A percentile compares a stretch with the other conserved stretches of the same genome.
phyloP scores from a whole-genome alignment of 2,329 filamentous ascomycete species.

The Sphaceloma murrayae region DNA sequence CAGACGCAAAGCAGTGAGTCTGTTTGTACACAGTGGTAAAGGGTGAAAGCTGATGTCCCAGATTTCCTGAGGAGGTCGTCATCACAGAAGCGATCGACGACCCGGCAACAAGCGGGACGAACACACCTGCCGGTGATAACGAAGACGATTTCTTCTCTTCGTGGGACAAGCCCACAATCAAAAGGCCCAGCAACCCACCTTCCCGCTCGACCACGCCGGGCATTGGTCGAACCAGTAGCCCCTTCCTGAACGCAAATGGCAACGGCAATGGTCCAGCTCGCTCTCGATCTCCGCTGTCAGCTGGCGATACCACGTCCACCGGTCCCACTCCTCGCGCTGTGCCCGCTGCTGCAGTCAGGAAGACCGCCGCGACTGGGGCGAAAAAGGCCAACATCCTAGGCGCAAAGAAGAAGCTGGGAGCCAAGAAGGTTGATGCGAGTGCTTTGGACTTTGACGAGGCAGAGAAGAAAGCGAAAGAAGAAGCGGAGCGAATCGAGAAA shows the following conservation, averaged over 20 bases:
- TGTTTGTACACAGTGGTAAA: background rate
- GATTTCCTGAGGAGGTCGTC: slow-evolving; percentile 75
- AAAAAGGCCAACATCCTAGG: slow-evolving; percentile 57
- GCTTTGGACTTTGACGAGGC: slow-evolving; percentile 90
- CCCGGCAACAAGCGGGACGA: slow-evolving; percentile 52
- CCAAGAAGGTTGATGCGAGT: slow-evolving; percentile 68
- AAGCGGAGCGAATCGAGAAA: slow-evolving; percentile 91
- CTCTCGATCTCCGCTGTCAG: slow-evolving; percentile 69
- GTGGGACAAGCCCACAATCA: slow-evolving; percentile 97
- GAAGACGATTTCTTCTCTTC: slow-evolving; percentile 97
- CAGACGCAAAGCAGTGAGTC: slow-evolving; percentile 74
- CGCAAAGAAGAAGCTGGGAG: slow-evolving; percentile 52
- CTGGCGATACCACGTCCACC: slow-evolving; percentile 43
- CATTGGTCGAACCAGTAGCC: slow-evolving; percentile 73
- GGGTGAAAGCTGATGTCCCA: slow-evolving; percentile 36
- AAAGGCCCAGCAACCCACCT: slow-evolving; percentile 85
- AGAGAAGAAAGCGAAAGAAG: slow-evolving; percentile 93
- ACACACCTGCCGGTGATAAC: slow-evolving; percentile 70
- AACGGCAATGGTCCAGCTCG: slow-evolving; percentile 57
- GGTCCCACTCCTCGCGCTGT: slow-evolving; percentile 53
- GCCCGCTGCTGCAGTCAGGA: slow-evolving; percentile 72
- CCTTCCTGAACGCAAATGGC: slow-evolving; percentile 66
- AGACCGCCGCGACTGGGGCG: slow-evolving; percentile 55
- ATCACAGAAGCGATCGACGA: slow-evolving; percentile 62
- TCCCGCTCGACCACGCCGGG: slow-evolving; percentile 83